Evolutionary conservation across 768 basidiomycete species (phyloP).

Genomic region (Tricholoma matsutake): DNA sequence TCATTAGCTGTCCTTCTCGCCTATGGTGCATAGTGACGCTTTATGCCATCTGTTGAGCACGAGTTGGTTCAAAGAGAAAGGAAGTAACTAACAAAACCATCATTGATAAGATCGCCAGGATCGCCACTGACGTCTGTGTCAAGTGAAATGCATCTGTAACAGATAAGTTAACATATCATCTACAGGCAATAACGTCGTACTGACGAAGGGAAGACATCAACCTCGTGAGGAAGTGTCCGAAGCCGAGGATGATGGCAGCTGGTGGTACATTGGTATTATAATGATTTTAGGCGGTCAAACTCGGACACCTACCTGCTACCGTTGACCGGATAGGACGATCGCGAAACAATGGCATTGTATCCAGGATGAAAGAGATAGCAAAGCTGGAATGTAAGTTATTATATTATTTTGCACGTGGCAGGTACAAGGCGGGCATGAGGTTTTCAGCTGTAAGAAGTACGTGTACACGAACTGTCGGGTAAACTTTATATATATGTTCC

Average conservation of each 20-base stretch:
- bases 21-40: slow-evolving; percentile 72
- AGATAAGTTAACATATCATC: neutral
- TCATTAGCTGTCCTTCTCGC: slow-evolving; percentile 55
- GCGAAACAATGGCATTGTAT: slow-evolving; percentile 46
- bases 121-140: slow-evolving; percentile 72
- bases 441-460: slow-evolving; percentile 9
- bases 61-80: neutral
- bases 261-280: slow-evolving; percentile 1
- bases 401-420: slow-evolving; percentile 2
- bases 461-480: slow-evolving; percentile 7
- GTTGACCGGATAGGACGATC: slow-evolving; percentile 45
- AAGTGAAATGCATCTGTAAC: slow-evolving; percentile 56
- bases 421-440: neutral
- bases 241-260: slow-evolving; percentile 47
- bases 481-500: neutral
- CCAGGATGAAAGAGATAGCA: neutral
- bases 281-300: neutral
- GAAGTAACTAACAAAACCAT: slow-evolving; percentile 55
- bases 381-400: neutral
- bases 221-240: slow-evolving; percentile 51
- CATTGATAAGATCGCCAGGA: slow-evolving; percentile 61
- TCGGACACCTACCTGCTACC: slow-evolving; percentile 31
- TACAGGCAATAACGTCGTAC: slow-evolving; percentile 12
- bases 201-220: slow-evolving; percentile 46
- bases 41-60: neutral